phyloP scores from a whole-genome alignment of 2,329 filamentous ascomycete genomes.

The Nothopassalora personata region DNA sequence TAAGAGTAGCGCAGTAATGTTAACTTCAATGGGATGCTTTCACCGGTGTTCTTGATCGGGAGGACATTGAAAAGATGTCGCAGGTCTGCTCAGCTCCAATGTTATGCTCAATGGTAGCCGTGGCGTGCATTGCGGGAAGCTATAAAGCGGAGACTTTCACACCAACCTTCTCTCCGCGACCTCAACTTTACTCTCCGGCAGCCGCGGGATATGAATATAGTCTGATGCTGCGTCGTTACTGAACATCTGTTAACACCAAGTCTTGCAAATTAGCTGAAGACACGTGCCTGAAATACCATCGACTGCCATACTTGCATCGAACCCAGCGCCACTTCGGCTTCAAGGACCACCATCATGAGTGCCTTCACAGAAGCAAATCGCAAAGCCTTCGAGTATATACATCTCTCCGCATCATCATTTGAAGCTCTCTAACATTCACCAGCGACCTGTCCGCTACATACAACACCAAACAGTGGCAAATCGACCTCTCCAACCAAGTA shows the following conservation, averaged over 20 bases:
- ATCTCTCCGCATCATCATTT: neutral
- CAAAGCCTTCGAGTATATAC: constrained; percentile 30
- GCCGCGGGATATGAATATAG: neutral
- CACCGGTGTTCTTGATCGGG: neutral
- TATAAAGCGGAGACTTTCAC: neutral
- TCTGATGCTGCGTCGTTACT: neutral
- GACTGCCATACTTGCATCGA: neutral
- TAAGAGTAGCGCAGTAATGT: neutral
- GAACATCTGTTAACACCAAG: neutral
- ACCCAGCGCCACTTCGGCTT: neutral
- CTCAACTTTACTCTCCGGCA: neutral
- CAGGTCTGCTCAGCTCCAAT: neutral
- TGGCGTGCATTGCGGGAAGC: neutral
- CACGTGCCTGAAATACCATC: neutral
- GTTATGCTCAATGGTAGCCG: neutral
- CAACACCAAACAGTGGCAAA: constrained; percentile 31
- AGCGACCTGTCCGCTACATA: constrained; percentile 31
- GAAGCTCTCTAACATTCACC: constrained; percentile 1
- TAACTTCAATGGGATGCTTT: neutral
- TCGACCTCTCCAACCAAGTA: constrained; percentile 27
- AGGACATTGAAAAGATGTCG: neutral
- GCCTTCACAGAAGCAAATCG: constrained; percentile 33
- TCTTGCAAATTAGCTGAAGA: neutral
- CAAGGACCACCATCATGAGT: constrained; percentile 23
- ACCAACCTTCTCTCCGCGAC: neutral